These are phyloP conservation scores for Taxillus chinensis DNA, from an alignment of 164 flowering plant genomes.

Conservation along the genomic window DNA sequence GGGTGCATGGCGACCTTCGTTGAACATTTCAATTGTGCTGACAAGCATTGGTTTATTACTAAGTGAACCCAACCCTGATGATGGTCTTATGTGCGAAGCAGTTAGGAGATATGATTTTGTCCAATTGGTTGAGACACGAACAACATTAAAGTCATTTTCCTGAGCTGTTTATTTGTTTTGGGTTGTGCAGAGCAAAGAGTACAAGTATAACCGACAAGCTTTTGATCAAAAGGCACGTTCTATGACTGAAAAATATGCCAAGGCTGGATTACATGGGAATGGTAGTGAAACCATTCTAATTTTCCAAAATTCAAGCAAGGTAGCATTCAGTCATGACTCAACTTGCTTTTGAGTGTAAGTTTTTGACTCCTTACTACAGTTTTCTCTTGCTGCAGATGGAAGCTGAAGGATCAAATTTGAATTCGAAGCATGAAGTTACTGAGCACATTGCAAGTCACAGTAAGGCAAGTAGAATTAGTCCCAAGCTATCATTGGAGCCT, in stretches of 20 bases:
- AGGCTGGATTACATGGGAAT: conserved; percentile 21
- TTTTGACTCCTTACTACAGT: not conserved
- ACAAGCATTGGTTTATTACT: conserved; percentile 75
- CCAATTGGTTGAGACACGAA: not conserved
- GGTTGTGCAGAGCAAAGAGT: conserved; percentile 66
- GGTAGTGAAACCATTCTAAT: conserved; percentile 6
- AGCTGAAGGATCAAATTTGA: conserved; percentile 11
- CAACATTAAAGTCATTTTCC: not conserved
- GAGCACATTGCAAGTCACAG: conserved; percentile 6
- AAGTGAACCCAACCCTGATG: conserved; percentile 92
- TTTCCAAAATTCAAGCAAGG: conserved; percentile 12
- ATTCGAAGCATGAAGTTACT: conserved; percentile 8
- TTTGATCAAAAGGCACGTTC: conserved; percentile 74
- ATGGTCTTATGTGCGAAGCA: conserved; percentile 85
- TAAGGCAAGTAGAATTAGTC: conserved; percentile 12
- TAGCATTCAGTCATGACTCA: not conserved
- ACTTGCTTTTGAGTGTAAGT: not conserved
- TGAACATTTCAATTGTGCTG: conserved; percentile 74
- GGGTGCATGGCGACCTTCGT: conserved; percentile 96
- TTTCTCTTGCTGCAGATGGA: conserved; percentile 22
- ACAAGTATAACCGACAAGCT: conserved; percentile 70
- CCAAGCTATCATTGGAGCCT: conserved; percentile 27
- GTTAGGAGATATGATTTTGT: conserved; percentile 32
- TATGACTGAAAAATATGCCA: conserved; percentile 74
- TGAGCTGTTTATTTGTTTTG: conserved; percentile 10